Percentiles rank a stretch among this genome's conserved stretches.
Conservation (phyloP, 2,329 filamentous ascomycete species). For the Zasmidium citrigriseum region DNA sequence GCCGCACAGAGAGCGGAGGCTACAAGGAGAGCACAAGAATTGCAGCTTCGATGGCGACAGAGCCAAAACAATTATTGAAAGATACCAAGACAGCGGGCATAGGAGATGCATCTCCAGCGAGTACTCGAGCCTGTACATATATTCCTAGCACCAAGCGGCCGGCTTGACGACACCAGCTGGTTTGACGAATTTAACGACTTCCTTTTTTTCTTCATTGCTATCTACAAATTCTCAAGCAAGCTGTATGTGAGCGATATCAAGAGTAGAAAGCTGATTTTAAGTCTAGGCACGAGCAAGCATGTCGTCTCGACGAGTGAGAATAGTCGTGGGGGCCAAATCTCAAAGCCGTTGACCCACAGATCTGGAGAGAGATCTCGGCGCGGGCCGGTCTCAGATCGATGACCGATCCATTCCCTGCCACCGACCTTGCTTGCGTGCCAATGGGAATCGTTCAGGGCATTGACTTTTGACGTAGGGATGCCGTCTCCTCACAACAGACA, state of each 20-base stretch:
- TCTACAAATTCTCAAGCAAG: too few relatives aligned
- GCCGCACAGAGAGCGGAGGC: slow-evolving; percentile 42
- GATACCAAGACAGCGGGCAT: not conserved
- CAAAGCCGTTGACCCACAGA: not conserved
- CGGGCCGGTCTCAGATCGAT: not conserved
- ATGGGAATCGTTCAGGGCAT: not conserved
- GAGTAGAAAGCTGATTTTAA: too few relatives aligned
- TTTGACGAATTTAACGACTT: not conserved
- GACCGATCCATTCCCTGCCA: not conserved
- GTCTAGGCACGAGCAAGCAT: too few relatives aligned
- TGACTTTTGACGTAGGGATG: too few relatives aligned
- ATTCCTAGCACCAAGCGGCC: not conserved
- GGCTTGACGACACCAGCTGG: not conserved
- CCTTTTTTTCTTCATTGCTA: too few relatives aligned
- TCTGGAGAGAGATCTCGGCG: not conserved
- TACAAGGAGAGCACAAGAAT: slow-evolving; percentile 45
- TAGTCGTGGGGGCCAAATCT: not conserved
- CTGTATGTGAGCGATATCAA: too few relatives aligned
- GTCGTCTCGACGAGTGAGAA: not conserved
- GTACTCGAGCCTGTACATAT: not conserved
- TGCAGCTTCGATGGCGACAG: slow-evolving; percentile 46
- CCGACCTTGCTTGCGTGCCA: not conserved
- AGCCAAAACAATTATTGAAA: slow-evolving; percentile 10
- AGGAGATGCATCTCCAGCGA: not conserved
- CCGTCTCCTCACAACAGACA: too few relatives aligned